phyloP scores from a whole-genome alignment of 257 asterid genomes.

The Fraxinus pennsylvanica region DNA sequence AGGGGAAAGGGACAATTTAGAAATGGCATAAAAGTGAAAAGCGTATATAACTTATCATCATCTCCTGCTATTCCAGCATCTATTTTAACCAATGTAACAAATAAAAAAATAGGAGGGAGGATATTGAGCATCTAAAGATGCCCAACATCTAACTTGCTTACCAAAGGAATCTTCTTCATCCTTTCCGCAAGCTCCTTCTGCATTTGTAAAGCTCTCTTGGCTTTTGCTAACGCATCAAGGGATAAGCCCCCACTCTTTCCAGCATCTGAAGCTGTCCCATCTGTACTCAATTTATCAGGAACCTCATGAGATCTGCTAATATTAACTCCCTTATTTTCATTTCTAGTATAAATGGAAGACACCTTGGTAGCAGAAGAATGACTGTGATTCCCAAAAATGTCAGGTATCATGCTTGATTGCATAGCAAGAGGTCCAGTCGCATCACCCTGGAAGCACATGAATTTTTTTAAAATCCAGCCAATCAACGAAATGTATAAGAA shows the following conservation, averaged over 20 bases:
- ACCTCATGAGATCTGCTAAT: constrained; percentile 96
- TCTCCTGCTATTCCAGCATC: constrained; percentile 8
- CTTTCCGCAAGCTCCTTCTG: constrained; percentile 70
- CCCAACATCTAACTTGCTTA: constrained; percentile 19
- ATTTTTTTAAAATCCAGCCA: constrained; percentile 5
- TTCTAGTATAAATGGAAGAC: constrained; percentile 88
- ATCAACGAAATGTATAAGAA: background rate
- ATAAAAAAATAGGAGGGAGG: background rate
- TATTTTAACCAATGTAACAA: constrained; percentile 4
- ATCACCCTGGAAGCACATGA: constrained; percentile 54
- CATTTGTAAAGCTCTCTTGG: constrained; percentile 79
- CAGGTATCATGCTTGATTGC: constrained; percentile 46
- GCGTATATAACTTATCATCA: background rate
- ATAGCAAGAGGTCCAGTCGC: constrained; percentile 45
- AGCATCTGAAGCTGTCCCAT: constrained; percentile 74
- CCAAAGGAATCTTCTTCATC: constrained; percentile 74
- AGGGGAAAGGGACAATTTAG: constrained; percentile 11
- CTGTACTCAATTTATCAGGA: constrained; percentile 99
- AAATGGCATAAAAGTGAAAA: constrained; percentile 8
- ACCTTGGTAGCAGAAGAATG: constrained; percentile 80
- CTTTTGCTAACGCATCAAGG: constrained; percentile 86
- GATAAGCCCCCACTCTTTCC: constrained; percentile 76
- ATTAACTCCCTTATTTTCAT: constrained; percentile 99
- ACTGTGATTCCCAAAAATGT: constrained; percentile 34
- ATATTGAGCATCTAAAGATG: background rate